Evolutionary conservation across 768 basidiomycete species (phyloP), one percentile per base, ranked within the genome.

Genomic region (Tricholoma sp.): DNA sequence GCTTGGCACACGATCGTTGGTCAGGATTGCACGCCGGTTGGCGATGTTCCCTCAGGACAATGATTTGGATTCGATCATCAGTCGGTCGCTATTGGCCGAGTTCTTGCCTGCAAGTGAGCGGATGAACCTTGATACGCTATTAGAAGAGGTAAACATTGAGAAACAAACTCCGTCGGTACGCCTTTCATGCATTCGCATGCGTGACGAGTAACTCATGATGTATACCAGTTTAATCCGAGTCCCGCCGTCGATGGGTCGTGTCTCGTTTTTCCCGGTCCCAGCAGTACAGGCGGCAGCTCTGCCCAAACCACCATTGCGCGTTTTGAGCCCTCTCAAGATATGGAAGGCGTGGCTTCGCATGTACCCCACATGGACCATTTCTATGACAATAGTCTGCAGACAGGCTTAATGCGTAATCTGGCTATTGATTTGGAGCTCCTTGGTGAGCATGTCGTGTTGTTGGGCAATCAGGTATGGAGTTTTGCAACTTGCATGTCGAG

Each of bases 351-450:
- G 9, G 76, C 76, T 1, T 83, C 83, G 2, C 79, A 82, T 68
- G 76, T 88, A 1, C 85, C 85, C 14, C 76, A 84, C 60, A 85
- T 86, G 84, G 83, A 83, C 55, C 79, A 84, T 60, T 88, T 85
- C 67, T 85, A 86, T 61, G 82, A 88, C 59, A 88, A 88, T 60
- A 84, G 83, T 58, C 63, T 86, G 54, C 85, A 88, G 67, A 83
- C 83, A 4, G 83, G 82, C 9, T 67, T 85, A 43, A 86, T 88
- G 85, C 75, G 81, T 5, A 84, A 86, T 59, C 69, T 86, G 32
- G 85, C 82, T 0, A 75, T 84, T 21, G 85, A 88, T 62, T 58
- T 86, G 24, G 84, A 85, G 66, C 56, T 85, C 9, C 67, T 86
- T 9, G 76, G 79, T 6, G 84, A 86, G 62, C 85, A 88, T 67